Conservation (phyloP, 2,329 filamentous ascomycete species). For the Fusarium sublunatum region DNA sequence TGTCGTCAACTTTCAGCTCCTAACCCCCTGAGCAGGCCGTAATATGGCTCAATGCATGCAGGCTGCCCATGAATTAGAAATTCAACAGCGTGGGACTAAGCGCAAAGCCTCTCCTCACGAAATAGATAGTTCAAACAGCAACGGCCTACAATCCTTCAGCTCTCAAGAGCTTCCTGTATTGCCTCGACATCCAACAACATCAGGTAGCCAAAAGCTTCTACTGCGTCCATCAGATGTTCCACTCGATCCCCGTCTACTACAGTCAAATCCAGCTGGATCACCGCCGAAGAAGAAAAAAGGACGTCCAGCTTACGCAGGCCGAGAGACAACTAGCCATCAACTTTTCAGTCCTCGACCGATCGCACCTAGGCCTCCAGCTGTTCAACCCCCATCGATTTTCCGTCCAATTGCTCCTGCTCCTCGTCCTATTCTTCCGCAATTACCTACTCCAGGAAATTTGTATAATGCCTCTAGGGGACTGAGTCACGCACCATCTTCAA, state of each 20-base stretch:
- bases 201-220: constrained; percentile 31
- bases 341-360: constrained; percentile 50
- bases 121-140: constrained; percentile 48
- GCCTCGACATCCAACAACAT: constrained; percentile 4
- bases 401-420: constrained; percentile 26
- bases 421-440: not conserved
- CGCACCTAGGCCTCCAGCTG: constrained; percentile 46
- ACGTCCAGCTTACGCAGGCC: constrained; percentile 59
- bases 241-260: constrained; percentile 8
- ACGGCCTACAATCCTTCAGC: not conserved
- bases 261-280: constrained; percentile 12
- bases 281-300: constrained; percentile 56
- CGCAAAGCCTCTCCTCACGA: constrained; percentile 47
- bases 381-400: constrained; percentile 2
- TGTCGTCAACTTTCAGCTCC: not conserved
- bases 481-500: not conserved
- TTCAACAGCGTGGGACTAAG: constrained; percentile 48
- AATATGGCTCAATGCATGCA: constrained; percentile 60
- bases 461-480: not conserved
- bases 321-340: constrained; percentile 48
- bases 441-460: not conserved
- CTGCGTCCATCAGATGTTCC: constrained; percentile 40
- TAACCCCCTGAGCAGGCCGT: constrained; percentile 53
- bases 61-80: constrained; percentile 54
- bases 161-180: constrained; percentile 11